Conservation (phyloP, 345 rosid genomes). For the Lumnitzera racemosa region DNA sequence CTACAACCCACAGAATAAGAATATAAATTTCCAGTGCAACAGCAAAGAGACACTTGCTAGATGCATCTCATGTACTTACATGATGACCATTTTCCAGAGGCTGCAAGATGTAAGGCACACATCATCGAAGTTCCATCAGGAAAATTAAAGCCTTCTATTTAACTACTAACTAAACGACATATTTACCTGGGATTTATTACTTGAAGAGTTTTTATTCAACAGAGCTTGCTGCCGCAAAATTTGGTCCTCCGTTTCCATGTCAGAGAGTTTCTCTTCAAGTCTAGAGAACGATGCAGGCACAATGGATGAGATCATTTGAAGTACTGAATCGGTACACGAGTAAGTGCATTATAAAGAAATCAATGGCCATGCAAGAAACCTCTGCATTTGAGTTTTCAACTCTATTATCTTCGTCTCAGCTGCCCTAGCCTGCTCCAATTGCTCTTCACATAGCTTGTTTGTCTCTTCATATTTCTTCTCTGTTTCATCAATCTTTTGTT, state of each 20-base stretch:
- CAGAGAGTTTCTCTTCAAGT: constrained; percentile 76
- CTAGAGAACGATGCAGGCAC: constrained; percentile 20
- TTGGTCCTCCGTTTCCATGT: constrained; percentile 74
- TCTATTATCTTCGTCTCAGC: constrained; percentile 88
- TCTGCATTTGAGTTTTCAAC: constrained; percentile 74
- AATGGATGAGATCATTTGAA: no score
- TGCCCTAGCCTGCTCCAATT: constrained; percentile 63
- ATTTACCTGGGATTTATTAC: constrained; percentile 38
- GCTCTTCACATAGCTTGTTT: constrained; percentile 65
- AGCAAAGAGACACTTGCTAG: neutral
- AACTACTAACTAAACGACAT: neutral
- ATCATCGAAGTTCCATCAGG: constrained; percentile 11
- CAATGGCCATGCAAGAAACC: constrained; percentile 26
- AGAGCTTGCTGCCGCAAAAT: constrained; percentile 60
- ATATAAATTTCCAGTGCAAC: constrained; percentile 7
- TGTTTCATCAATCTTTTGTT: constrained; percentile 69
- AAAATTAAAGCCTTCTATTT: neutral
- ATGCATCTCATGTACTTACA: constrained; percentile 26
- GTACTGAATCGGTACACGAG: no score
- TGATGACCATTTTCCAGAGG: constrained; percentile 61
- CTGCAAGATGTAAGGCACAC: constrained; percentile 33
- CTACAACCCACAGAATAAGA: constrained; percentile 23
- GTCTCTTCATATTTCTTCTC: constrained; percentile 80
- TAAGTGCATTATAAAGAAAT: neutral
- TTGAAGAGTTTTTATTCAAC: constrained; percentile 37